Base-by-base conservation (phyloP, 306 rosid genomes). In the Gynostemma pentaphyllum region DNA sequence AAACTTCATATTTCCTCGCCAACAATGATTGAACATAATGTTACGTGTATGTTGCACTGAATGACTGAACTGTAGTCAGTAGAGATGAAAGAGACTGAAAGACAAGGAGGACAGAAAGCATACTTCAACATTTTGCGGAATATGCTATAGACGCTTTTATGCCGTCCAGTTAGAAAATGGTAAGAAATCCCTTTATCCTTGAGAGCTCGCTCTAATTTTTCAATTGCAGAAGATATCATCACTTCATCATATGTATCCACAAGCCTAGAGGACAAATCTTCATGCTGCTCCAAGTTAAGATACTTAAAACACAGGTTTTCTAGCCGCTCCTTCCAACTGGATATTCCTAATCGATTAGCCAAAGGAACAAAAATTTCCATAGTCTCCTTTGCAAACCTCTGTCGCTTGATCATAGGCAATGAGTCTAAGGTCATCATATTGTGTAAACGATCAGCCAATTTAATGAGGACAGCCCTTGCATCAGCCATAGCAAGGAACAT, bases 401-500 rank as follows among this genome's bases (percentile, higher is more conserved):
- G 90, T 63, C 66, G 95, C 78, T 94, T 94, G 41, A 74, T 74
- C 44, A 64, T 64, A 16, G 95, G 84, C 57, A 94, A 70, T 59
- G 94, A 95, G 64, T 86, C 97, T 9, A 94, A 78, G 5, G 99
- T 88, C 81, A 75, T 78, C 99, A 94, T 94, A 70, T 94, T 94
- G 82, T 94, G 99, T 19, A 94, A 68, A 28, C 99, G 89, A 72
- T 94, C 97, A 0, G 97, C 97, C 79, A 88, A 76, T 78, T 94
- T 94, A 28, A 94, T 81, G 64, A 94, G 96, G 51, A 94, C 99
- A 39, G 97, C 95, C 65, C 97, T 83, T 7, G 99, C 95, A 82
- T 94, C 97, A 4, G 94, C 94, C 99, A 94, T 94, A 26, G 94
- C 99, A 64, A 94, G 95, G 70, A 94, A 88, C 97, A 88, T 94